Evolutionary conservation across 768 basidiomycete species (phyloP).

Genomic region (Tulasnella sp.): DNA sequence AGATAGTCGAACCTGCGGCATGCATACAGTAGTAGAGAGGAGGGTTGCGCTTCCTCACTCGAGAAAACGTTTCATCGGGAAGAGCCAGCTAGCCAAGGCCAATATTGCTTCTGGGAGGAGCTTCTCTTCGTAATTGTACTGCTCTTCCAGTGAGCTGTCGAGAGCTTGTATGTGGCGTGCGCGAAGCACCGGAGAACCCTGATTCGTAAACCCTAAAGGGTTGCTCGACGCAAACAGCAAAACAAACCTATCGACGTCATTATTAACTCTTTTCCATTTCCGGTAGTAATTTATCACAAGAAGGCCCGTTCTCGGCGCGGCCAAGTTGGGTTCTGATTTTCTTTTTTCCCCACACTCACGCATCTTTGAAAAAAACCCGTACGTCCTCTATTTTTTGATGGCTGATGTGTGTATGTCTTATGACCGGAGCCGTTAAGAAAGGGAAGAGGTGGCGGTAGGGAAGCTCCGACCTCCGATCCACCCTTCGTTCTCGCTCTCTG

Average conservation of each 20-base stretch:
- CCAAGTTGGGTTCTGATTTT: neutral
- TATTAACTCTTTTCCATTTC: neutral
- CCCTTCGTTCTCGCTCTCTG: no score
- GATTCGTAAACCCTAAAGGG: neutral
- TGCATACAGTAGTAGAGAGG: no score
- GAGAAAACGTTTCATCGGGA: neutral
- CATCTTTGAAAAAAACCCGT: neutral
- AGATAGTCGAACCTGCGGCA: no score
- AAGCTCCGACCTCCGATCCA: neutral
- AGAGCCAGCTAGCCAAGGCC: neutral
- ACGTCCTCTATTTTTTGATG: neutral
- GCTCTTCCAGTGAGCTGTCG: neutral
- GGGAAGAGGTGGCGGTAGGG: neutral
- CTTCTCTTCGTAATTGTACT: constrained; percentile 1
- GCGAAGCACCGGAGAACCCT: neutral
- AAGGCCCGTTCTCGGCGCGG: neutral
- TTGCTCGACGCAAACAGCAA: neutral
- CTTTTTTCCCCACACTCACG: neutral
- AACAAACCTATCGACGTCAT: neutral
- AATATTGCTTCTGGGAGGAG: neutral
- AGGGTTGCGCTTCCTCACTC: neutral
- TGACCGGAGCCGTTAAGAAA: neutral
- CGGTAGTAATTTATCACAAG: neutral
- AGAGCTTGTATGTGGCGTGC: neutral
- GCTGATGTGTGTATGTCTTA: neutral